Evolutionary conservation across 2,329 filamentous ascomycete genomes (phyloP).

Genomic region (Bipolaris bicolor): DNA sequence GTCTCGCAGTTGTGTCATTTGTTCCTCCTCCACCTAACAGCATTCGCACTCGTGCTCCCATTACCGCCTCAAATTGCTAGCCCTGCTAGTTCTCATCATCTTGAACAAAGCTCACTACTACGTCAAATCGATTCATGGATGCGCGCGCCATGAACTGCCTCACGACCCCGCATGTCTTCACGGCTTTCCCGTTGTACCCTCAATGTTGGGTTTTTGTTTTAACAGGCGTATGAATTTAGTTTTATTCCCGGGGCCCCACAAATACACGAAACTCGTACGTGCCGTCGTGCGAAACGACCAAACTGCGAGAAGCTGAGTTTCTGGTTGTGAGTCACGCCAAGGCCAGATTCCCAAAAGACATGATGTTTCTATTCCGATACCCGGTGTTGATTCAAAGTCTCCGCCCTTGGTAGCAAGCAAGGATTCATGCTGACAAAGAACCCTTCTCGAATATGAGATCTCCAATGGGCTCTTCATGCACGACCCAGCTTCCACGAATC

Average conservation of each 20-base stretch:
- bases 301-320: constrained; percentile 25
- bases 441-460: not conserved
- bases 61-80: constrained; percentile 17
- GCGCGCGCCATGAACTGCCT: constrained; percentile 3
- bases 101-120: constrained; percentile 27
- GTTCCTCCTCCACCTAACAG: not conserved
- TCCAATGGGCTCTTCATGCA: not conserved
- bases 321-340: constrained; percentile 28
- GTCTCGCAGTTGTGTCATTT: constrained; percentile 4
- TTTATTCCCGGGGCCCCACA: too few relatives aligned
- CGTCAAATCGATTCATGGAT: constrained; percentile 1
- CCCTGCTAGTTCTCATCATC: constrained; percentile 22
- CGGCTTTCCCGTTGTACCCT: constrained; percentile 13
- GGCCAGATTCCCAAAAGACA: constrained; percentile 23
- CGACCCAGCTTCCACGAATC: not conserved
- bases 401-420: constrained; percentile 3
- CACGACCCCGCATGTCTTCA: constrained; percentile 11
- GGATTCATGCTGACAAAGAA: not conserved
- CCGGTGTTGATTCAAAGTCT: constrained; percentile 33
- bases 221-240: not conserved
- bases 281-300: not conserved
- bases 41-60: constrained; percentile 9
- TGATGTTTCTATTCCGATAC: constrained; percentile 20
- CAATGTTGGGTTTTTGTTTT: constrained; percentile 11
- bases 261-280: too few relatives aligned